Conservation (phyloP, 2,329 filamentous ascomycete genomes). For the Colletotrichum sp. region DNA sequence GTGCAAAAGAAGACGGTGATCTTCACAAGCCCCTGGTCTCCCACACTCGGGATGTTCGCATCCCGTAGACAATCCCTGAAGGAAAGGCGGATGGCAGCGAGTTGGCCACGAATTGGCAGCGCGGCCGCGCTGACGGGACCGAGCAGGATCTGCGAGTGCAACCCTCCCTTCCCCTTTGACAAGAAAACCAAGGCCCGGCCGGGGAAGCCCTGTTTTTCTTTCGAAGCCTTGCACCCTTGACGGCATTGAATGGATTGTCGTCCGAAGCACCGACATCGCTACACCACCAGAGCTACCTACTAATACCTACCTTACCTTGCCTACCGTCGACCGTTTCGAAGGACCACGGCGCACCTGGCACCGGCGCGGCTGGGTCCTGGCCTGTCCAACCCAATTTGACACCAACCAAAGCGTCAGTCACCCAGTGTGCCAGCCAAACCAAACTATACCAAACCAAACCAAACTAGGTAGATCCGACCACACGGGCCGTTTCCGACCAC, state of each 20-base stretch:
- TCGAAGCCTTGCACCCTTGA: not conserved
- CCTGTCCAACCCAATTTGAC: not conserved
- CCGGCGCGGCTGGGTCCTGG: not conserved
- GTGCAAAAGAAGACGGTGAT: not conserved
- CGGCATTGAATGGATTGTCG: not conserved
- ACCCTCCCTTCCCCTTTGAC: not conserved
- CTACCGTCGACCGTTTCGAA: conserved; percentile 5
- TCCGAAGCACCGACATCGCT: not conserved
- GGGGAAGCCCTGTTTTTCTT: not conserved
- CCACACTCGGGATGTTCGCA: not conserved
- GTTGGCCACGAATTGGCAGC: conserved; percentile 5
- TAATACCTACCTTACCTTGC: too few relatives aligned
- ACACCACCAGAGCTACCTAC: not conserved
- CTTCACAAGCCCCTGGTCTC: not conserved
- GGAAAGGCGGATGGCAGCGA: conserved; percentile 3
- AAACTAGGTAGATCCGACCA: not conserved
- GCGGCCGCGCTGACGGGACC: conserved; percentile 11
- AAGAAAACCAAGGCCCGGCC: not conserved
- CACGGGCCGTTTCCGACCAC: conserved; percentile 5
- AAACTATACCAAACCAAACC: not conserved
- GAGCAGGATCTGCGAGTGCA: conserved; percentile 3
- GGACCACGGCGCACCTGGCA: not conserved
- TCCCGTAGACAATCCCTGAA: conserved; percentile 13
- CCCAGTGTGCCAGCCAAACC: not conserved
- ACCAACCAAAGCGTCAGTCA: not conserved